These are phyloP conservation scores for Luffa acutangula DNA, from an alignment of 306 rosid genomes.

Conservation along the genomic window DNA sequence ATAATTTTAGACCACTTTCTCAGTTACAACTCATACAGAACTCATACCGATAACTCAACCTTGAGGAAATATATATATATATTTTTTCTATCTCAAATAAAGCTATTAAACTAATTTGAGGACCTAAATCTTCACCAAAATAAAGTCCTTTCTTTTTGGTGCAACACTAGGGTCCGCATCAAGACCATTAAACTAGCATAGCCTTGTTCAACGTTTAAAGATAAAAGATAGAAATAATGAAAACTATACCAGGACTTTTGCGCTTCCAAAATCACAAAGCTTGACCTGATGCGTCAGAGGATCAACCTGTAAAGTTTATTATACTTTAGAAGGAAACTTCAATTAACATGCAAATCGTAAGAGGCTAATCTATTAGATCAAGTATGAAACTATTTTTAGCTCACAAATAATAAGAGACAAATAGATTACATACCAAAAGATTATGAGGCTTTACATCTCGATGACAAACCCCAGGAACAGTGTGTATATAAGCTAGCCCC, in stretches of 20 bases:
- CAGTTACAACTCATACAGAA: background rate
- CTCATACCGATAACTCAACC: background rate
- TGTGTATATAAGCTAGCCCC: constrained; percentile 86
- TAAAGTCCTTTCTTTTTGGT: background rate
- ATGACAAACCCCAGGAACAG: constrained; percentile 84
- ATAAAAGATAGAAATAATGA: background rate
- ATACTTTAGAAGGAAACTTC: background rate
- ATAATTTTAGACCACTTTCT: background rate
- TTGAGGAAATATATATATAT: background rate
- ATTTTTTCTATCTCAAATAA: background rate
- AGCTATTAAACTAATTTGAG: background rate
- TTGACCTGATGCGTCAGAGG: constrained; percentile 90
- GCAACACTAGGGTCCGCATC: background rate
- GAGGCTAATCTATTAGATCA: background rate
- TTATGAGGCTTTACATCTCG: constrained; percentile 95
- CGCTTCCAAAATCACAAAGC: constrained; percentile 95
- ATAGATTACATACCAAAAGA: constrained; percentile 55
- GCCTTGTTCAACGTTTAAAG: background rate
- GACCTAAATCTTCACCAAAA: background rate
- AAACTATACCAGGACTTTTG: constrained; percentile 72
- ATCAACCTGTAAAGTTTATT: constrained; percentile 49
- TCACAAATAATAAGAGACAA: background rate
- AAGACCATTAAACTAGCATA: background rate
- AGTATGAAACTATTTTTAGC: background rate
- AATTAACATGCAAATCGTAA: background rate